phyloP scores from a whole-genome alignment of 306 rosid genomes.

The Abrus pulchellus region DNA sequence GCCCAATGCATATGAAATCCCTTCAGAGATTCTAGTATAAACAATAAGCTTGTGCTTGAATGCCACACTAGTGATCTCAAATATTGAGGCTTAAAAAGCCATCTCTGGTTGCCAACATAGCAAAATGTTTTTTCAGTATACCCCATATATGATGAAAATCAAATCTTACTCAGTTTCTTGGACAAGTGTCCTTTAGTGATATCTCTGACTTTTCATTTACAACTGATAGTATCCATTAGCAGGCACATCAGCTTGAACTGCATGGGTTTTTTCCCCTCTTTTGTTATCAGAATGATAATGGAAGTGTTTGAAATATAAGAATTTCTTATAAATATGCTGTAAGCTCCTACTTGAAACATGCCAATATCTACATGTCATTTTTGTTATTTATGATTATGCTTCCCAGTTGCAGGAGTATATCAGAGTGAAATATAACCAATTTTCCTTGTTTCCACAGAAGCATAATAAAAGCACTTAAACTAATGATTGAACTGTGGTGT shows the following conservation, averaged over 20 bases:
- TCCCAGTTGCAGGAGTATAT: neutral
- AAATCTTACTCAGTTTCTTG: neutral
- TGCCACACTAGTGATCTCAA: conserved; percentile 4
- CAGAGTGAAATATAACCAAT: neutral
- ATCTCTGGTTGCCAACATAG: conserved; percentile 4
- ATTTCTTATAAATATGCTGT: neutral
- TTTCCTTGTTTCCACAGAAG: neutral
- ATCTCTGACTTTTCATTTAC: conserved; percentile 19
- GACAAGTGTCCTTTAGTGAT: neutral
- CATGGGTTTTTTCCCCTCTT: neutral
- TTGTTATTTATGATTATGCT: conserved; percentile 10
- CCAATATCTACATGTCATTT: neutral
- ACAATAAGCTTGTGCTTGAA: neutral
- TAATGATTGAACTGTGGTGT: neutral
- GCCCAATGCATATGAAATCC: conserved; percentile 15
- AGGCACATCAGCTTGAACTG: neutral
- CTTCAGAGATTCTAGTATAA: conserved; percentile 10
- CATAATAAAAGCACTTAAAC: conserved; percentile 5
- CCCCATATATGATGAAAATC: neutral
- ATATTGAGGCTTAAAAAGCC: neutral
- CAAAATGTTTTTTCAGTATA: neutral
- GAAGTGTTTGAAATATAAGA: neutral
- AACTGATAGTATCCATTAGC: neutral
- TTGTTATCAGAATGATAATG: neutral
- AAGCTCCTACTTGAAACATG: conserved; percentile 17